Base-by-base conservation (phyloP, 805 yeast species). In the Zygosaccharomyces bailii region DNA sequence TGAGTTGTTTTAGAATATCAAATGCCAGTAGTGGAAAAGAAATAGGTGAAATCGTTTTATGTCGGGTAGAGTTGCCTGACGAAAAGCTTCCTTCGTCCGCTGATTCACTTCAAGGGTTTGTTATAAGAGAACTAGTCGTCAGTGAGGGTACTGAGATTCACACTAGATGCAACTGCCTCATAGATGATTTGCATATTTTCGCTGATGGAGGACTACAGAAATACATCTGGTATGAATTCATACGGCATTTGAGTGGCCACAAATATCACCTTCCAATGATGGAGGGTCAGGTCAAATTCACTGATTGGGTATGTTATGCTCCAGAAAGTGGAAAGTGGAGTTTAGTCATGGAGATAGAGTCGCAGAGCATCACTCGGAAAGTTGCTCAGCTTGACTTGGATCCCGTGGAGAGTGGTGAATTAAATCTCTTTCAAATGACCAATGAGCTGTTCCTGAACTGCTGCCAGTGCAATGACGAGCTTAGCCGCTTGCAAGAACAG, bases 91-190 rank as follows among this genome's bases (percentile, higher is more conserved):
- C 43, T n/a, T 36, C 31, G 38, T 19, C 34, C 20, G 36, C 16
- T 19, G 43, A 40, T 16, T 42, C 34, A 5, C 19, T 55, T 13
- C 32, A 23, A 16, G 21, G 33, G 6, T 4, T 51, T n/a, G 6
- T 2, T 4, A 39, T 59, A 4, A 34, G 34, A 2, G 50, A 45
- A 13, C n/a, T 60, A 8, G 19, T 43, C 1, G 44, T 55, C 4
- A 57, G 63, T 42, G 65, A 61, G 23, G 66, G 66, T 5, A 46
- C 44, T 13, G 57, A 47, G 7, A 52, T 59, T 4, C 50, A 50
- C 20, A 24, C 29, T 2, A 34, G 27, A 14, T 32, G 36, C 1
- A 9, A 33, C 2, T 20, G 53, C 6, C 32, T 14, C 5, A 30
- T 48, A 11, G 5, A 25, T 5, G 42, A 48, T 34, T 10, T 59